A percentile compares a stretch with the other conserved stretches of the same genome.
Conservation (phyloP, 345 rosid species). For the Eucalyptus camaldulensis region DNA sequence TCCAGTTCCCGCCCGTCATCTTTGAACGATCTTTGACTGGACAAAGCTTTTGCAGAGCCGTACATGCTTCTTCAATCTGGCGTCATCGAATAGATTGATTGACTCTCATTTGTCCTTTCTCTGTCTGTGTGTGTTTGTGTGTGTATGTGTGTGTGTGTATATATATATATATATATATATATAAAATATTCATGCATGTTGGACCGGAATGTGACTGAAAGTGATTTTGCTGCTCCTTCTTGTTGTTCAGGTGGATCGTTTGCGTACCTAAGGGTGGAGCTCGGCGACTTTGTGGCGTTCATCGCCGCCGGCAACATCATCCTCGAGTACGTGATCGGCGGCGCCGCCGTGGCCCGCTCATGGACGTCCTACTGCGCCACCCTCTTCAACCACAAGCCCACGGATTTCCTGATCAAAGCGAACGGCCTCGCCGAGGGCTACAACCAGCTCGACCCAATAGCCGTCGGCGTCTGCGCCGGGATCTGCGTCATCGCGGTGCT, state of each 20-base stretch:
- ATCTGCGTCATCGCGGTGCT: conserved; percentile 46
- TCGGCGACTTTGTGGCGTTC: conserved; percentile 88
- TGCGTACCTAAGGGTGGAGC: conserved; percentile 56
- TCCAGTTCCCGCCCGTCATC: background rate
- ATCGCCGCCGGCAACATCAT: conserved; percentile 84
- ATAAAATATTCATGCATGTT: background rate
- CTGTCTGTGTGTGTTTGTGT: background rate
- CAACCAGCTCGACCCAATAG: conserved; percentile 64
- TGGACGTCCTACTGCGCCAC: conserved; percentile 93
- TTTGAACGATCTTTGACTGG: background rate
- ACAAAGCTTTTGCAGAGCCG: background rate
- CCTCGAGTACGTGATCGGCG: conserved; percentile 51
- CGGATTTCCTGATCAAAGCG: conserved; percentile 46
- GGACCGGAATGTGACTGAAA: background rate
- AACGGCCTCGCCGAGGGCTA: conserved; percentile 33
- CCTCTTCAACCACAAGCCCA: conserved; percentile 56
- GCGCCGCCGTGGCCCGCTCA: conserved; percentile 73
- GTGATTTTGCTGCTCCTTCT: background rate
- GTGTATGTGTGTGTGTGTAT: fast-evolving
- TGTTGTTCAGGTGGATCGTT: conserved; percentile 17
- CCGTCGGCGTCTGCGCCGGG: conserved; percentile 26
- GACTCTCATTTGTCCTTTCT: background rate
- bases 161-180: too few species aligned
- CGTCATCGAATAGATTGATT: background rate
- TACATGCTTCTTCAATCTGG: background rate